Evolutionary conservation across 1,284 basidiomycete species (phyloP).

Genomic region (Melampsora larici-populina): DNA sequence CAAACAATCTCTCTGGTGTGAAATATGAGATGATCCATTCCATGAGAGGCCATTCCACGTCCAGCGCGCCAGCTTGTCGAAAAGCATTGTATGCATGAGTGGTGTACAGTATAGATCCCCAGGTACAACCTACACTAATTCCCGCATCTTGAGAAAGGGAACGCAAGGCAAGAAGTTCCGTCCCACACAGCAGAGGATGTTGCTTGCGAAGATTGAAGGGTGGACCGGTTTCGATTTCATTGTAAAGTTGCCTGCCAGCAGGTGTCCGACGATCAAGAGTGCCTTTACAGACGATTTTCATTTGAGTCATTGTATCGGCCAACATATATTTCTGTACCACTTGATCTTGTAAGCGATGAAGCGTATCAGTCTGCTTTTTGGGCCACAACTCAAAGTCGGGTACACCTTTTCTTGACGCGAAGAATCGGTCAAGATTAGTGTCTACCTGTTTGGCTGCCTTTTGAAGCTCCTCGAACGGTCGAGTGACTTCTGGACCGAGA

Average conservation of each 20-base stretch:
- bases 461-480: conserved; percentile 1
- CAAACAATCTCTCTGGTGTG: not conserved
- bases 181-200: not conserved
- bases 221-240: not conserved
- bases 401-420: not conserved
- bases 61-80: not conserved
- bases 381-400: too few relatives aligned
- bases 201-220: conserved; percentile 1
- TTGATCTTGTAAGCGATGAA: too few relatives aligned
- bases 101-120: not conserved
- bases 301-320: too few relatives aligned
- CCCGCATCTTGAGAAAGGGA: not conserved
- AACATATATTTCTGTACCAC: too few relatives aligned
- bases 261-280: too few relatives aligned
- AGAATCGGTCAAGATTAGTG: not conserved
- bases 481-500: not conserved
- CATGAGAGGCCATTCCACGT: not conserved
- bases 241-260: too few relatives aligned
- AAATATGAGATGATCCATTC: not conserved
- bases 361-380: too few relatives aligned
- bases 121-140: not conserved
- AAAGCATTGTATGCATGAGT: conserved; percentile 3
- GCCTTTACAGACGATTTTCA: too few relatives aligned
- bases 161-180: not conserved
- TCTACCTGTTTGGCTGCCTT: not conserved